Conservation (phyloP, 2,329 filamentous ascomycete species). For the Hawksworthiomyces lignivorus region DNA sequence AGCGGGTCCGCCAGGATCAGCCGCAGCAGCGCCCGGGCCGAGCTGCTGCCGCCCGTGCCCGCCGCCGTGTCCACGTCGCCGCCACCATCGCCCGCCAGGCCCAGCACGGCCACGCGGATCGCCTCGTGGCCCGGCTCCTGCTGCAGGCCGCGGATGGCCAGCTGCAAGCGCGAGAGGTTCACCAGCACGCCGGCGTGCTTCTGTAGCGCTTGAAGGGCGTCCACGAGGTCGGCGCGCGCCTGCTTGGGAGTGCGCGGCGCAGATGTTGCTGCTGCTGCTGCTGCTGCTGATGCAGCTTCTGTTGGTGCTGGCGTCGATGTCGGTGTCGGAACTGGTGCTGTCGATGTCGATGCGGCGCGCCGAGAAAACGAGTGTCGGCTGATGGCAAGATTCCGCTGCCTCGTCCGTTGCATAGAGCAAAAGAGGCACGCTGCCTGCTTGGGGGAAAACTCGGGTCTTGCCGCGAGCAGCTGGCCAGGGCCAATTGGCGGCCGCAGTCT, state of each 20-base stretch:
- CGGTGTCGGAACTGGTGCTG: conserved; percentile 4
- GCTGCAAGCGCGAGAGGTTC: conserved; percentile 62
- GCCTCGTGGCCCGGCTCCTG: conserved; percentile 49
- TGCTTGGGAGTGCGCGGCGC: background rate
- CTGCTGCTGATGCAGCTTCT: conserved; percentile 10
- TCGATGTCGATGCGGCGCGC: conserved; percentile 19
- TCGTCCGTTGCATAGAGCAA: conserved; percentile 20
- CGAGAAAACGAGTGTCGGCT: conserved; percentile 3
- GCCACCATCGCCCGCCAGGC: conserved; percentile 32
- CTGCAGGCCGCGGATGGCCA: conserved; percentile 59
- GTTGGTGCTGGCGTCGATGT: conserved; percentile 26
- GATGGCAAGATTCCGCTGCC: background rate
- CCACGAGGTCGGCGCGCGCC: conserved; percentile 41
- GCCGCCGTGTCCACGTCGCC: no score
- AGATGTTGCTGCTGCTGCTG: background rate
- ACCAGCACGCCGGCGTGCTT: conserved; percentile 53
- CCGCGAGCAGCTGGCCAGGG: background rate
- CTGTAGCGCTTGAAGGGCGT: conserved; percentile 52
- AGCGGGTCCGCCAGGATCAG: conserved; percentile 66
- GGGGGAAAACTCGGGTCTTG: background rate
- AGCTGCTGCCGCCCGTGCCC: conserved; percentile 33
- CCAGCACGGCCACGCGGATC: conserved; percentile 51
- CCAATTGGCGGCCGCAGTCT: conserved; percentile 12
- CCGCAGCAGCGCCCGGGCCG: conserved; percentile 58
- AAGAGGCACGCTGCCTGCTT: conserved; percentile 22